A percentile compares a stretch with the other conserved stretches of the same genome.
phyloP scores from a whole-genome alignment of 805 yeast genomes.

The Lipomyces yamanashiensis region DNA sequence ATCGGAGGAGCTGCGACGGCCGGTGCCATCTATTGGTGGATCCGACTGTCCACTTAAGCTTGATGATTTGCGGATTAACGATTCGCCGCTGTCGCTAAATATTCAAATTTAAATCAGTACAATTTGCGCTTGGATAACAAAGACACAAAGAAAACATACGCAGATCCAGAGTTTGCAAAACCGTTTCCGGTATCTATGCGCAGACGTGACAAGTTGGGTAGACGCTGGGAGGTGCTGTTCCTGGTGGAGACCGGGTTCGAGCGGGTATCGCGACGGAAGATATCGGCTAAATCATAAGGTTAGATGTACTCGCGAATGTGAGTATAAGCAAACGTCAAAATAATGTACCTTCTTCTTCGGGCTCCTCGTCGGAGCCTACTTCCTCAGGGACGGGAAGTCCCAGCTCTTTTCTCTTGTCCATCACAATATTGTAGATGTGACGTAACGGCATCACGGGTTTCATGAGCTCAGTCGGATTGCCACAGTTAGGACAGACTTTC shows the following conservation, averaged over 20 bases:
- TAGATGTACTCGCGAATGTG: background rate
- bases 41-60: constrained; percentile 32
- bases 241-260: background rate
- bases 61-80: constrained; percentile 22
- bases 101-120: too few relatives aligned
- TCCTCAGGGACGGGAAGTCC: constrained; percentile 35
- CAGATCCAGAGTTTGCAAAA: constrained; percentile 7
- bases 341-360: constrained; percentile 24
- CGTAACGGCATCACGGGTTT: constrained; percentile 33
- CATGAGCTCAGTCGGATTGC: constrained; percentile 34
- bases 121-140: background rate
- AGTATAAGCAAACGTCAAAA: background rate
- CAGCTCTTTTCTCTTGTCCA: constrained; percentile 35
- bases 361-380: constrained; percentile 36
- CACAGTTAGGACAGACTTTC: constrained; percentile 35
- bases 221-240: constrained; percentile 9
- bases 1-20: background rate
- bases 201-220: constrained; percentile 5
- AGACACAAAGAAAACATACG: constrained; percentile 4
- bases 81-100: constrained; percentile 23
- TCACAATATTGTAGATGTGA: constrained; percentile 32
- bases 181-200: constrained; percentile 16
- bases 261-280: constrained; percentile 3
- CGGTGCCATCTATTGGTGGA: constrained; percentile 1
- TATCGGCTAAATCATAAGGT: background rate